Base-by-base conservation (phyloP, 2,329 filamentous ascomycete genomes). In the Biscogniauxia mediterranea region DNA sequence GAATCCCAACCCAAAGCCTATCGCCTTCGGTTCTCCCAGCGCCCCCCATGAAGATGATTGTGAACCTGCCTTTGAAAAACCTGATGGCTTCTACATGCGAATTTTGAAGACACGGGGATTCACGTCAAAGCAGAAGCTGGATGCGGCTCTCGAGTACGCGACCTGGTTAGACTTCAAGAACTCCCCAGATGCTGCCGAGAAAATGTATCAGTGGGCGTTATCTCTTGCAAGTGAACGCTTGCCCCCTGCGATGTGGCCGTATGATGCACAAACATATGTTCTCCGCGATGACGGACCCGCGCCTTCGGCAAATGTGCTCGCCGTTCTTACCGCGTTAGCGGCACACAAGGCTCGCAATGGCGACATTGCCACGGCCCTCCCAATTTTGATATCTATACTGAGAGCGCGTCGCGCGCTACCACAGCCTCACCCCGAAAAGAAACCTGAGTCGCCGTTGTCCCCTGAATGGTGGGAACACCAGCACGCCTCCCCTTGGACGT, bases 131-230 rank as follows among this genome's bases (percentile, higher is more conserved):
- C 92, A 98, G 75, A 88, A 87, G 69, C 80, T 97, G 56, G 88
- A 94, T 61, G 93, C 93, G 3, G 89, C 91, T 3, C 78, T 97
- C 51, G 89, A 89, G 1, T 96, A 93, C 73, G 94, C 90, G 1
- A 89, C 91, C 58, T 97, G 91, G 85, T 81, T 96, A 49, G 90
- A 93, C 66, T 94, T 86, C 77, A 94, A 93, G 77, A 81, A 85
- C 1, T 74, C 87, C 25, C 77, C 82, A 1, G 85, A 86, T 3
- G 87, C 85, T 0, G 89, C 92, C 0, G 82, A 86, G 58, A 85
- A 89, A 64, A 87, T 93, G 78, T 93, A 92, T 74, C 81, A 82
- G 63, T 88, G 90, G 83, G 92, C 89, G 0, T 78, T 97, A 50
- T 86, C 91, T 65, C 88, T 96, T 62, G 91, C 92, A 1, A 83